A percentile compares a stretch with the other conserved stretches of the same genome.
Conservation (phyloP, 2,329 filamentous ascomycete species). For the Cytospora mali region DNA sequence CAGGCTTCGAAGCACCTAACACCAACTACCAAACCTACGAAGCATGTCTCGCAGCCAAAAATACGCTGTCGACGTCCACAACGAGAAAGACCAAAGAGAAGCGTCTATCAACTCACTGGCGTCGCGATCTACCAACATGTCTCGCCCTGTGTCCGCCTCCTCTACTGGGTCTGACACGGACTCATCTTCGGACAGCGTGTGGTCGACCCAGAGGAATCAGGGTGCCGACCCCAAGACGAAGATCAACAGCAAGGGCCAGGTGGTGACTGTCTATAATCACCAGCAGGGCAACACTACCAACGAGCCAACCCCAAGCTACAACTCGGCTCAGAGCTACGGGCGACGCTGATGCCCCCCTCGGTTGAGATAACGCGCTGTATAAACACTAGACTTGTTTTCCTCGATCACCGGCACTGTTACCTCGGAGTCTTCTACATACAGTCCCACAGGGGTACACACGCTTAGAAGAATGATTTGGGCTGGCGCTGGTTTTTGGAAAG, state of each 20-base stretch:
- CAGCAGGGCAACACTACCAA: neutral
- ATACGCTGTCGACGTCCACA: constrained; percentile 19
- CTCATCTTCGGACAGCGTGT: neutral
- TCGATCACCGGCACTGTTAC: neutral
- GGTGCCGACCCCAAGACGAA: constrained; percentile 17
- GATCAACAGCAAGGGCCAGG: constrained; percentile 16
- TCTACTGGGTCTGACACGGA: constrained; percentile 17
- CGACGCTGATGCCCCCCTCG: neutral
- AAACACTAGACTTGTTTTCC: neutral
- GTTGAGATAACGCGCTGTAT: neutral
- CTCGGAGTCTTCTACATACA: neutral
- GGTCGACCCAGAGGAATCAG: constrained; percentile 7
- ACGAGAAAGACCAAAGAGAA: constrained; percentile 1
- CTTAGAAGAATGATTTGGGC: neutral
- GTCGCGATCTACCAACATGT: constrained; percentile 12
- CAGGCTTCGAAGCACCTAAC: neutral
- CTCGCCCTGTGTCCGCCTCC: constrained; percentile 7
- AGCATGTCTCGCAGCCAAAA: constrained; percentile 20
- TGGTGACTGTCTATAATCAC: constrained; percentile 26
- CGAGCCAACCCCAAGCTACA: constrained; percentile 11
- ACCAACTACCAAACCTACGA: neutral
- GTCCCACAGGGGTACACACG: neutral
- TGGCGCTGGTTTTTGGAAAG: neutral
- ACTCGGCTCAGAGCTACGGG: constrained; percentile 2
- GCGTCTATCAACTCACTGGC: constrained; percentile 21